Base-by-base conservation (phyloP, 495 filamentous ascomycete species). In the Lasiosphaeris hirsuta region DNA sequence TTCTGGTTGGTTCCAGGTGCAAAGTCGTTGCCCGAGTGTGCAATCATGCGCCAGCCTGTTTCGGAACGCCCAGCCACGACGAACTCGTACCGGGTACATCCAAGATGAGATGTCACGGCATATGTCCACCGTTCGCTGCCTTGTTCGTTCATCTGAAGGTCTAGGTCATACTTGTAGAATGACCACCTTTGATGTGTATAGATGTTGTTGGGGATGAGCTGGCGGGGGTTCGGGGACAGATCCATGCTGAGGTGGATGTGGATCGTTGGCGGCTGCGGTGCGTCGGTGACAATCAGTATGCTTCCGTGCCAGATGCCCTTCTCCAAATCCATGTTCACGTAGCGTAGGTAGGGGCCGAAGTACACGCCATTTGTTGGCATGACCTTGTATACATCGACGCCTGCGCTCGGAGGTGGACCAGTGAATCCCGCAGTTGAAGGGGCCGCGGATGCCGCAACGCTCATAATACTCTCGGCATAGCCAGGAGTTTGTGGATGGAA, bases 71-170 rank as follows among this genome's bases (percentile, higher is more conserved):
- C 92, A 9, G 94, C 94, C 19, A 98, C 90, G n/a, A 97, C 81
- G 68, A 98, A 98, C 72, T 98, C 94, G 72, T 96, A 98, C 14
- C 94, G 83, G 4, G 94, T 97, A 75, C 94, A 97, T 11, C 94
- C 94, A 0, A 97, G 80, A 66, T 97, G 92, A 30, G 93, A 97
- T 0, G 95, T 97, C 52, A 98, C 94, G 7, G 94, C 94, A 68
- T 98, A 98, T 0, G 94, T 98, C 94, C 94, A 98, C 64, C 94
- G 90, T 4, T 92, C 89, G 30, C 88, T 84, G 3, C 80, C 75
- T 73, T 44, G 71, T 9, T 97, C 94, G 34, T 88, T 87, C 94
- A 98, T 97, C 59, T 85, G 86, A 23, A 97, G 74, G 60, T 96
- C 90, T 55, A 98, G 70, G 58, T 97, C 94, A 65, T 98, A 98